phyloP scores from a whole-genome alignment of 2,329 filamentous ascomycete species.

The Phialemonium atrogriseum region DNA sequence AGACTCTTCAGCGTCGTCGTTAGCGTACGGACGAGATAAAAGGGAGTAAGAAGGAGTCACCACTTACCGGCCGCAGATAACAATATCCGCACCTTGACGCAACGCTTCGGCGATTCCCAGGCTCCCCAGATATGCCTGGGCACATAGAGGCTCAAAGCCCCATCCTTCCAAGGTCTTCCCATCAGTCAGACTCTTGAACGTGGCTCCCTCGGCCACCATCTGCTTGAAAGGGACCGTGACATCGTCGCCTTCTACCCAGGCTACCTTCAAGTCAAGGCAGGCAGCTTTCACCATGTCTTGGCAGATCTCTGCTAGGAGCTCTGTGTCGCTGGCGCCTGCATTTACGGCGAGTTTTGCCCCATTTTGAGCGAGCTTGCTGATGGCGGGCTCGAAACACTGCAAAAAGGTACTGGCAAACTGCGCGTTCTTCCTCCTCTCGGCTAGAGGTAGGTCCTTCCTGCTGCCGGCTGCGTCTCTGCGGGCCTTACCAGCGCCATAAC shows the following conservation, averaged over 20 bases:
- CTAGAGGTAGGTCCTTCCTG: not conserved
- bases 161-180: slow-evolving; percentile 10
- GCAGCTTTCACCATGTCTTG: slow-evolving; percentile 10
- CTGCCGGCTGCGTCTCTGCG: not conserved
- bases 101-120: slow-evolving; percentile 26
- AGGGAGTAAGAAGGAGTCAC: no score
- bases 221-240: slow-evolving; percentile 12
- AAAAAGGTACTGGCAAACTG: slow-evolving; percentile 2
- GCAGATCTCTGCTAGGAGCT: slow-evolving; percentile 11
- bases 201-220: slow-evolving; percentile 8
- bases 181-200: slow-evolving; percentile 9
- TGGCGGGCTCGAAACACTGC: slow-evolving; percentile 18
- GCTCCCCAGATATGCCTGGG: slow-evolving; percentile 31
- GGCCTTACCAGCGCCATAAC: slow-evolving; percentile 14
- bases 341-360: slow-evolving; percentile 23
- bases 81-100: slow-evolving; percentile 24
- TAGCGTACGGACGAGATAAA: no score
- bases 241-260: slow-evolving; percentile 24
- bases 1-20: slow-evolving; percentile 17
- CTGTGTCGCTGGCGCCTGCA: slow-evolving; percentile 22
- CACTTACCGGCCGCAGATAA: slow-evolving; percentile 25
- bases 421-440: not conserved
- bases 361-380: slow-evolving; percentile 15
- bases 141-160: slow-evolving; percentile 10
- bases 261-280: slow-evolving; percentile 20